Evolutionary conservation across 1,284 basidiomycete species (phyloP).

Genomic region (Pyrrhoderma noxium): DNA sequence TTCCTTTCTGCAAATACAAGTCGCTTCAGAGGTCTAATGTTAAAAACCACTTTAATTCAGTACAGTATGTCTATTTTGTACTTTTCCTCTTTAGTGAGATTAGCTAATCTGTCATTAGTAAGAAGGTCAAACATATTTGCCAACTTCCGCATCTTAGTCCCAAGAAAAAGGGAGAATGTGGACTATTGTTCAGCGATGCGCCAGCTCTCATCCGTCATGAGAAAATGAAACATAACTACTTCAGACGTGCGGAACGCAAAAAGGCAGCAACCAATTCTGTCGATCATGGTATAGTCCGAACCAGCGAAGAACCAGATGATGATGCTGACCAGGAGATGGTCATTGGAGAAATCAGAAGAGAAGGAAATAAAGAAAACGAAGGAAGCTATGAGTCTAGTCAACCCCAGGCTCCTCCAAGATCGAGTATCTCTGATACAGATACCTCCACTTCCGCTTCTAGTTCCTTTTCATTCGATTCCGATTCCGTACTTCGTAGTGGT

Average conservation of each 20-base stretch:
- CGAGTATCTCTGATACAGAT: too few species aligned
- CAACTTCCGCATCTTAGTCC: not conserved
- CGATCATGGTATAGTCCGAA: too few species aligned
- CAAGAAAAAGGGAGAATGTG: not conserved
- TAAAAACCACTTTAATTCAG: constrained; percentile 13
- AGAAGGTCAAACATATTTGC: constrained; percentile 7
- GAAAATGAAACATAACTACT: constrained; percentile 8
- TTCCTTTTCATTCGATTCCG: too few species aligned
- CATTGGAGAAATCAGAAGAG: too few species aligned
- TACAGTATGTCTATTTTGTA: constrained; percentile 8
- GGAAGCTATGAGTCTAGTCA: too few species aligned
- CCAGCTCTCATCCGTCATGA: constrained; percentile 12
- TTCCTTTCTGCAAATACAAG: constrained; percentile 1
- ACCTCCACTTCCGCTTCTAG: too few species aligned
- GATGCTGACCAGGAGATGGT: too few species aligned
- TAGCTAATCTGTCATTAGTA: not conserved
- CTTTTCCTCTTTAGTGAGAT: not conserved
- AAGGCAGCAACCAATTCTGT: not conserved
- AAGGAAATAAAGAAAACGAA: too few species aligned
- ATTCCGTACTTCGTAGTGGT: too few species aligned
- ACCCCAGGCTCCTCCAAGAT: too few species aligned
- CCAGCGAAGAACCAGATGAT: too few species aligned
- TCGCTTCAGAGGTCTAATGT: constrained; percentile 16
- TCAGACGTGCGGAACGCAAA: not conserved
- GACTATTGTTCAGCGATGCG: constrained; percentile 7